These are phyloP conservation scores for Metarhizium anisopliae DNA, from an alignment of 2,329 filamentous ascomycete genomes.

Conservation along the genomic window DNA sequence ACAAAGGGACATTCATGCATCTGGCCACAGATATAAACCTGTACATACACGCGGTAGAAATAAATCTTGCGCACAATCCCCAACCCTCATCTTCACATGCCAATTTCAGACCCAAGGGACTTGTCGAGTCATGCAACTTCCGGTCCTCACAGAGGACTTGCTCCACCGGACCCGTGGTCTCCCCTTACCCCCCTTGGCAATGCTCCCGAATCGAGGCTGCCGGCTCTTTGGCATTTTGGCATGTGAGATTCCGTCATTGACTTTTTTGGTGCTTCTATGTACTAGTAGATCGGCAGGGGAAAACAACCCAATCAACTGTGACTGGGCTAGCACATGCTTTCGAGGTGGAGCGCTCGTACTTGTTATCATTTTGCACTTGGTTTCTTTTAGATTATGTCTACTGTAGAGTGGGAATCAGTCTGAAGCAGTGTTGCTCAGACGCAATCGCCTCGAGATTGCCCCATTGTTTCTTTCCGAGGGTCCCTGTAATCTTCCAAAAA, in stretches of 20 bases:
- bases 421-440: conserved; percentile 4
- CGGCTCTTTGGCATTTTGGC: background rate
- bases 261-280: background rate
- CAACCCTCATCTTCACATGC: too few relatives aligned
- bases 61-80: too few relatives aligned
- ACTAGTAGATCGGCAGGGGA: background rate
- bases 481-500: background rate
- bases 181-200: background rate
- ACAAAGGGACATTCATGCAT: too few relatives aligned
- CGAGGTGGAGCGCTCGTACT: background rate
- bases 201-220: background rate
- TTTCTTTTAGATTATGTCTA: background rate
- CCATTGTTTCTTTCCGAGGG: background rate
- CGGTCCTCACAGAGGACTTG: too few relatives aligned
- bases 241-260: background rate
- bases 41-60: too few relatives aligned
- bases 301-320: background rate
- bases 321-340: background rate
- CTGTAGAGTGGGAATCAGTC: background rate
- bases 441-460: background rate
- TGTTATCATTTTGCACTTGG: conserved; percentile 2
- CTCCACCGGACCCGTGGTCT: background rate
- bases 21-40: too few relatives aligned
- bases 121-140: too few relatives aligned
- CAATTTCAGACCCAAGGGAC: too few relatives aligned